Evolutionary conservation across 371 early-diverging fungal species (phyloP), one percentile per base, ranked within the genome.

Genomic region (Actinomucor elegans): DNA sequence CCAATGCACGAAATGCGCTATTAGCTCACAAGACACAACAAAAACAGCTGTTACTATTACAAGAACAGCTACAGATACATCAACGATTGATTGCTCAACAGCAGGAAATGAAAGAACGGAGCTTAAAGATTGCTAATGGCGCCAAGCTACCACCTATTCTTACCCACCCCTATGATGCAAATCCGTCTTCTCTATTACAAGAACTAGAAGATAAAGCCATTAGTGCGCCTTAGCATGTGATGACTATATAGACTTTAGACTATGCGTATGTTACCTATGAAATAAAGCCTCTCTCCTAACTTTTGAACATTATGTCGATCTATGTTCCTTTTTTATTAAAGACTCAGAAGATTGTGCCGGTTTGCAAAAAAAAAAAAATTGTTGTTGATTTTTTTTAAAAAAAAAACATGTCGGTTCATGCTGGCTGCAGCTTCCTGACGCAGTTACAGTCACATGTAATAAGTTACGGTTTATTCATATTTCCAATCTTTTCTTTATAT

Each of bases 41-140:
- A 47, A 66, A 70, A 24, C 68, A 73, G 21, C 43, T 76, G 12
- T 31, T 73, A 45, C 52, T 68, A 37, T 48, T 73, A 27, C 77
- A 76, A 42, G 73, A 76, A 51, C 67, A 76, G 37, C 37, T 76
- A 33, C 77, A 77, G 31, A 53, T 64, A 27, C 76, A 72, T 48
- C 72, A 75, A 34, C 45, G 56, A 32, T 31, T 70, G 15, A 46
- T 73, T 26, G 66, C 66, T 12, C 67, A 66, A 43, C 69, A 69
- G 33, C 59, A 52, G 34, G 52, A 58, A 38, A 52, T 51, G 52
- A 51, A 47, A 26, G 59, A 58, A 33, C 41, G 33, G n/a, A 38
- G 40, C 18, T 12, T 52, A 5, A n/a, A 52, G 23, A 27, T 28
- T 37, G 34, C 17, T 28, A 40, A 40, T 24, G 38, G 20, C 10